These are phyloP conservation scores for Agaricus subrufescens DNA, from an alignment of 768 basidiomycete genomes.

Conservation along the genomic window DNA sequence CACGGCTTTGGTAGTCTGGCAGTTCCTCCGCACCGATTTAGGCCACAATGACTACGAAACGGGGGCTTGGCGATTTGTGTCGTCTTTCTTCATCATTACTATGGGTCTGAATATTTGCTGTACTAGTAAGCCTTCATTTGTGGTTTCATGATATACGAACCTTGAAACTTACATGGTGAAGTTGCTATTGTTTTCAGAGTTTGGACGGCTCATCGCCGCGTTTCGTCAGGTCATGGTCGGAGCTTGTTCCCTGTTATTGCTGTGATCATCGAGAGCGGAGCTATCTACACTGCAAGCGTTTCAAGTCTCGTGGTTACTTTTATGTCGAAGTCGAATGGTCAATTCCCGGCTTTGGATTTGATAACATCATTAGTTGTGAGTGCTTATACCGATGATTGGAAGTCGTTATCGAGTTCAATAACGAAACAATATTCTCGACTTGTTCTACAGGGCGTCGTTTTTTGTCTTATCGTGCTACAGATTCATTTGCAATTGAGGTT, in stretches of 20 bases:
- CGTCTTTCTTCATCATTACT: not conserved
- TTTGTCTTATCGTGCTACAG: constrained; percentile 6
- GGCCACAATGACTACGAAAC: not conserved
- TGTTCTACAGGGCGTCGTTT: not conserved
- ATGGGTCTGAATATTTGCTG: constrained; percentile 5
- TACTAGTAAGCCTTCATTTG: not conserved
- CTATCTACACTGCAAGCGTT: constrained; percentile 1
- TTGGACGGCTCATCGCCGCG: not conserved
- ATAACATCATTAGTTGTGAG: constrained; percentile 6
- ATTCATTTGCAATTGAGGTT: not conserved
- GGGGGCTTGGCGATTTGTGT: not conserved
- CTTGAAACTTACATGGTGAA: not conserved
- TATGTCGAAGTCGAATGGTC: not conserved
- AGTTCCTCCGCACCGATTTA: not conserved
- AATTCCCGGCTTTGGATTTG: constrained; percentile 1
- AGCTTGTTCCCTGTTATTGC: not conserved
- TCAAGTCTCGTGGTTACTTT: not conserved
- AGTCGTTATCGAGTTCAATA: too few relatives aligned
- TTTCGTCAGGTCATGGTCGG: not conserved
- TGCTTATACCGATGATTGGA: too few relatives aligned
- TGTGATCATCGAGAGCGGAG: constrained; percentile 3
- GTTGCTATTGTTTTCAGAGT: constrained; percentile 1
- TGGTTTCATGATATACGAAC: too few relatives aligned
- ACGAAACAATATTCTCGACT: too few relatives aligned
- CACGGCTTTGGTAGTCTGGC: not conserved